Evolutionary conservation across 352 stramenopile genomes (phyloP), one percentile per base, ranked within the genome.

Genomic region (Phytophthora quininea): DNA sequence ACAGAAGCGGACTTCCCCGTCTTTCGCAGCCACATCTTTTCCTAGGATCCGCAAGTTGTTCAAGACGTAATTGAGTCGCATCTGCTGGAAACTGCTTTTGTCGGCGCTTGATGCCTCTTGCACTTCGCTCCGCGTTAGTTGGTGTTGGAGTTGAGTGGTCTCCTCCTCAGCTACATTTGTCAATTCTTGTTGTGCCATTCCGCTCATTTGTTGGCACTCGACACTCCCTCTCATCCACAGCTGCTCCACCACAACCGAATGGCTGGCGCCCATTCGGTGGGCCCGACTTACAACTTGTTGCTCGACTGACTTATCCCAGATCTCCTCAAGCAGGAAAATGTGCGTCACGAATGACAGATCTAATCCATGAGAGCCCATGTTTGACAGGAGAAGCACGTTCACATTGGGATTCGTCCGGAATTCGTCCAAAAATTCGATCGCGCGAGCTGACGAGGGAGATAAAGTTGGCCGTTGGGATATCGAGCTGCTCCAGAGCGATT

Each of bases 311-410:
- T 97, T 96, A 62, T 99, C 96, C 84, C 86, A 98, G 29, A 99
- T 97, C 54, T 98, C 88, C 38, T 99, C 96, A 57, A 98, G 80
- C 19, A 99, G 71, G 61, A 98, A 98, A 15, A 99, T 98, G 71
- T 99, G 95, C 30, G 96, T 99, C n/a, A 98, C 93, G 74, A 99
- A 99, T 52, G 90, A 98, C 9, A 99, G 73, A 62, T 99, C 96
- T 38, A 99, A 84, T 15, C 97, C 97, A 54, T 98, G 89, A 15
- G 86, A 96, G 1, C 97, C 97, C 54, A 98, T 84, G 35, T 97
- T 97, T 0, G 82, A 92, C 29, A 99, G 69, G 6, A 99, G 77
- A 46, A 99, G 86, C 8, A 98, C 88, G 40, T 96, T 94, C 24
- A 88, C 66, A 50, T 83, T 66, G 50, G 74, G 63, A 63, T 90